Percentiles rank a stretch among this genome's conserved stretches.
Conservation (phyloP, 192 early-diverging fungal species). For the Podila epigama region DNA sequence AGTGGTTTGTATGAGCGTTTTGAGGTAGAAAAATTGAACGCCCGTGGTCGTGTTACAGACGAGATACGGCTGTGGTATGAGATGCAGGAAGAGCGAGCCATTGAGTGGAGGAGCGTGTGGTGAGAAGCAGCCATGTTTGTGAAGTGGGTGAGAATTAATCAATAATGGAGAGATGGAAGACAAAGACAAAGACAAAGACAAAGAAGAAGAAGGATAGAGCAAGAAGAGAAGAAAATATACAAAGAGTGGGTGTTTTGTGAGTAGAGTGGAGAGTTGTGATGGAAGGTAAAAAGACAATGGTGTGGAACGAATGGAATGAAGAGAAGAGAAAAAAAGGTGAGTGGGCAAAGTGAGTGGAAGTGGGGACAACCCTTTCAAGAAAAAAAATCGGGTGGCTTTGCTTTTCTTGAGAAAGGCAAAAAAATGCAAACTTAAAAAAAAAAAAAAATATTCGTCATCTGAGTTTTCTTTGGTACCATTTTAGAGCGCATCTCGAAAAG, state of each 20-base stretch:
- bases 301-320: background rate
- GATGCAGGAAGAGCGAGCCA: constrained; percentile 13
- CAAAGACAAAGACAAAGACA: background rate
- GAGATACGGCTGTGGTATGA: background rate
- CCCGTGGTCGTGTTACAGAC: background rate
- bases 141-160: background rate
- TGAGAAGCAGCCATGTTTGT: constrained; percentile 13
- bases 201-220: background rate
- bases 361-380: background rate
- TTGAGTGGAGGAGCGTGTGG: constrained; percentile 15
- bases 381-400: constrained; percentile 1
- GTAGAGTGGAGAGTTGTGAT: too few species aligned
- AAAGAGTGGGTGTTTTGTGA: too few species aligned
- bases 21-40: constrained; percentile 18
- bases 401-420: too few species aligned
- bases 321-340: background rate
- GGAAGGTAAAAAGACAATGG: too few species aligned
- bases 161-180: background rate
- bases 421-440: background rate
- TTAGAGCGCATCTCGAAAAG: too few species aligned
- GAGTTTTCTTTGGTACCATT: too few species aligned
- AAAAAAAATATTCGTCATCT: background rate
- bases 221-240: background rate
- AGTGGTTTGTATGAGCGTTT: constrained; percentile 20
- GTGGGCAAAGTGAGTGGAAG: background rate